phyloP scores from a whole-genome alignment of 345 rosid genomes.

The Gossypioides kirkii region DNA sequence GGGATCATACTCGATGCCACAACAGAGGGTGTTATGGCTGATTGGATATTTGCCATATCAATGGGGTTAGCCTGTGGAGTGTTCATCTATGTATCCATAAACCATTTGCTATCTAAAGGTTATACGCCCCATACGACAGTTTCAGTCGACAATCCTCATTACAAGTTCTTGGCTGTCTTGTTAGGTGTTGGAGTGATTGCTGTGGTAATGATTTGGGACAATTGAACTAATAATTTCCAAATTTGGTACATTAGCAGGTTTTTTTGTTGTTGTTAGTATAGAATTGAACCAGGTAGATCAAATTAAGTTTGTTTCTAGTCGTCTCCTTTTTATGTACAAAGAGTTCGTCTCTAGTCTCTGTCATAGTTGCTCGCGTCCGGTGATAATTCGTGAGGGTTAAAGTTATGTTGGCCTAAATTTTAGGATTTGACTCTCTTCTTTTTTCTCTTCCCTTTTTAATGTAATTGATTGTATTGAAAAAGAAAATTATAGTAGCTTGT shows the following conservation, averaged over 20 bases:
- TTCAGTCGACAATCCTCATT: conserved; percentile 35
- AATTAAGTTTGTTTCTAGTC: background rate
- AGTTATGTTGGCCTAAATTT: no score
- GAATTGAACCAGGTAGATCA: background rate
- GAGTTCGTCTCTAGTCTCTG: background rate
- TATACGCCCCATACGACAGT: conserved; percentile 30
- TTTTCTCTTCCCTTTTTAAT: no score
- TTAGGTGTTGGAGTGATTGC: conserved; percentile 56
- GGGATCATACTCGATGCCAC: conserved; percentile 74
- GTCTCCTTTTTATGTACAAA: no score
- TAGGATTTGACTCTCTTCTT: no score
- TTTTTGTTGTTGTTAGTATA: background rate
- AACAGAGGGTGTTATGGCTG: conserved; percentile 54
- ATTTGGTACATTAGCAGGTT: background rate
- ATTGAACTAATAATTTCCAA: conserved; percentile 12
- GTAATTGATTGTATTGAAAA: no score
- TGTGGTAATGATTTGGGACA: conserved; percentile 75
- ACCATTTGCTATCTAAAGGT: conserved; percentile 62
- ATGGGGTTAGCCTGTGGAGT: conserved; percentile 78
- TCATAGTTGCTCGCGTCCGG: background rate
- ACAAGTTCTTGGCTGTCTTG: conserved; percentile 51
- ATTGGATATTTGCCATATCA: conserved; percentile 72
- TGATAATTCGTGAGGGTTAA: no score
- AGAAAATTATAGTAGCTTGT: no score
- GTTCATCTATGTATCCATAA: conserved; percentile 64